Percentiles rank a stretch among this genome's conserved stretches.
phyloP scores from a whole-genome alignment of 2,329 filamentous ascomycete genomes.

The Xylariaceae sp. region DNA sequence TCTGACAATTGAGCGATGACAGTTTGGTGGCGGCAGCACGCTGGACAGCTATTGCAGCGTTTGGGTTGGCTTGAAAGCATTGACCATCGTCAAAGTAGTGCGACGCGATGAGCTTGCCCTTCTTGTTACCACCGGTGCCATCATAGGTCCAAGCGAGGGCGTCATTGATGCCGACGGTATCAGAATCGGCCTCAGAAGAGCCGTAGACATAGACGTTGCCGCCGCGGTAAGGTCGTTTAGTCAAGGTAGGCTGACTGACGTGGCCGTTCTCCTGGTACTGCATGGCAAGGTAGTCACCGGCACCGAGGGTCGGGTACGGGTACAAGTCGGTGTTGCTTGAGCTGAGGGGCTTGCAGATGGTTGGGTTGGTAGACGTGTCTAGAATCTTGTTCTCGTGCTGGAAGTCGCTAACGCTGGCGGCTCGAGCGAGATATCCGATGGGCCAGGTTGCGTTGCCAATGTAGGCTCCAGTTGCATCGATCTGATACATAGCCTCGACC shows the following conservation, averaged over 20 bases:
- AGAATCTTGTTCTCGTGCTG: constrained; percentile 57
- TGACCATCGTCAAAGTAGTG: constrained; percentile 86
- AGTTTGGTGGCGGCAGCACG: constrained; percentile 58
- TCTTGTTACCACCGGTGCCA: constrained; percentile 74
- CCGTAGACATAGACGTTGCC: constrained; percentile 75
- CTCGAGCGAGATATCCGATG: constrained; percentile 64
- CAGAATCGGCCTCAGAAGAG: constrained; percentile 53
- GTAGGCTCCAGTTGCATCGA: constrained; percentile 71
- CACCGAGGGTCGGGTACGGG: constrained; percentile 53
- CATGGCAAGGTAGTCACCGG: constrained; percentile 63
- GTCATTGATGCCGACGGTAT: constrained; percentile 31
- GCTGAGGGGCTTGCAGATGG: constrained; percentile 61
- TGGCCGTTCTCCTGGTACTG: constrained; percentile 74
- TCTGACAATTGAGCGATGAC: constrained; percentile 72
- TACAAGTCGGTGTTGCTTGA: constrained; percentile 52
- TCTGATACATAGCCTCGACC: constrained; percentile 71
- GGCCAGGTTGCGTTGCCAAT: constrained; percentile 67
- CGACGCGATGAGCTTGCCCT: constrained; percentile 70
- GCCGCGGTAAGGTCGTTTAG: constrained; percentile 55
- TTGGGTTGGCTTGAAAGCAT: constrained; percentile 66
- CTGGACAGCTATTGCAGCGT: constrained; percentile 46
- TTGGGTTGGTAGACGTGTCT: constrained; percentile 42
- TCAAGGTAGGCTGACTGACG: constrained; percentile 58
- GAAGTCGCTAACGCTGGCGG: constrained; percentile 53
- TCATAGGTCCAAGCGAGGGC: constrained; percentile 80